Percentiles rank a stretch among this genome's conserved stretches.
phyloP scores from a whole-genome alignment of 2,329 filamentous ascomycete genomes.

The Aspergillus tamarii region DNA sequence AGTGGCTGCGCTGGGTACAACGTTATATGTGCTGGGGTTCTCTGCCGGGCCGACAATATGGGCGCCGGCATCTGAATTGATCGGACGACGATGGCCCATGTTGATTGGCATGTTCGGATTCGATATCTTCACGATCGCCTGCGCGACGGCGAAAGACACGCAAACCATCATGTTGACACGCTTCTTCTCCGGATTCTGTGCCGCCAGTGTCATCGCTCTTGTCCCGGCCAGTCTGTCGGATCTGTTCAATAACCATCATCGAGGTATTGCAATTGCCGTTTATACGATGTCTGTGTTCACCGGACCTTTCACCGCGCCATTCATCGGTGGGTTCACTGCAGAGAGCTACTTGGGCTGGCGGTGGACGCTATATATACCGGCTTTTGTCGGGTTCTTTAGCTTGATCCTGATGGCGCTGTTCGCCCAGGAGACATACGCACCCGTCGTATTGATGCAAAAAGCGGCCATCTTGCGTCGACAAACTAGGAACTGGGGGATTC shows the following conservation, averaged over 20 bases:
- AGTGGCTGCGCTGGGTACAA: slow-evolving; percentile 48
- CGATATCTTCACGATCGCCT: slow-evolving; percentile 49
- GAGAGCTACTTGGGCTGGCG: slow-evolving; percentile 52
- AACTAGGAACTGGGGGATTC: slow-evolving; percentile 27
- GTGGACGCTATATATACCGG: slow-evolving; percentile 53
- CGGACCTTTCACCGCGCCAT: slow-evolving; percentile 51
- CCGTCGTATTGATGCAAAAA: slow-evolving; percentile 29
- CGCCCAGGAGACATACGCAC: slow-evolving; percentile 58
- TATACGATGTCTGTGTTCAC: slow-evolving; percentile 52
- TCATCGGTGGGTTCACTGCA: slow-evolving; percentile 53
- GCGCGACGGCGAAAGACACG: slow-evolving; percentile 43
- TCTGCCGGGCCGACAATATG: slow-evolving; percentile 63
- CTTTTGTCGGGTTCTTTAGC: slow-evolving; percentile 54
- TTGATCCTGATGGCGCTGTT: slow-evolving; percentile 42
- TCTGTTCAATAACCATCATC: slow-evolving; percentile 51
- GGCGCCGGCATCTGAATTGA: slow-evolving; percentile 64
- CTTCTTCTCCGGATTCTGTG: slow-evolving; percentile 51
- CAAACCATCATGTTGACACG: slow-evolving; percentile 43
- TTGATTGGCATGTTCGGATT: slow-evolving; percentile 45
- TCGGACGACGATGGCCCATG: slow-evolving; percentile 57
- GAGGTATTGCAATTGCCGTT: slow-evolving; percentile 46
- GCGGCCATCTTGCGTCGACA: slow-evolving; percentile 24
- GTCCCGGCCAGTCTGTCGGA: slow-evolving; percentile 48
- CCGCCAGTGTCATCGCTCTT: slow-evolving; percentile 43
- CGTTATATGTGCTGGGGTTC: slow-evolving; percentile 54